Conservation (phyloP, 2,329 filamentous ascomycete species). For the Ophiocordyceps robertsii region DNA sequence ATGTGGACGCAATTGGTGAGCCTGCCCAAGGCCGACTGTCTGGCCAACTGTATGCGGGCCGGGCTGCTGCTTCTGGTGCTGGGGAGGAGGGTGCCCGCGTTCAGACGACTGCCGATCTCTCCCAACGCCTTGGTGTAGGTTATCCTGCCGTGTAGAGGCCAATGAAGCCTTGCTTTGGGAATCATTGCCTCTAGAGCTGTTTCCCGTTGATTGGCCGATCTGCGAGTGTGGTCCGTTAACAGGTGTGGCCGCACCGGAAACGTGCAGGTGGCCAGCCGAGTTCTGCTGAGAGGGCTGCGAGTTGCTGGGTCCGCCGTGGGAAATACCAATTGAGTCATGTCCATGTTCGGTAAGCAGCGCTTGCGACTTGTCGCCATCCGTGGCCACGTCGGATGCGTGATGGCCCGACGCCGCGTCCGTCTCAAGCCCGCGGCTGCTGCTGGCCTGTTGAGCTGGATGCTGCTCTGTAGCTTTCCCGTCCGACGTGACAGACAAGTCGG, state of each 20-base stretch:
- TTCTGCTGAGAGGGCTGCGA: background rate
- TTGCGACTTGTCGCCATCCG: background rate
- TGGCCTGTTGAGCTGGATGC: background rate
- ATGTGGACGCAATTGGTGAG: background rate
- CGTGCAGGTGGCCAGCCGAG: too few species aligned
- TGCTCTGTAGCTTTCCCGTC: background rate
- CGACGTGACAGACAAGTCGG: slow-evolving; percentile 3
- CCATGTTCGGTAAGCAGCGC: background rate
- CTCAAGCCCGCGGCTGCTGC: background rate
- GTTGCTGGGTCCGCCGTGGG: background rate
- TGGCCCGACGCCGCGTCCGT: background rate
- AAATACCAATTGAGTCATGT: background rate
- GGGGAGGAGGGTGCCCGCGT: background rate
- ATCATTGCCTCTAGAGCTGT: too few species aligned
- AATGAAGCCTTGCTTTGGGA: too few species aligned
- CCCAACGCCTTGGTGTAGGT: too few species aligned
- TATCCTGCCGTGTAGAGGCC: too few species aligned
- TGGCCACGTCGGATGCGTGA: background rate
- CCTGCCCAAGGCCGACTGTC: background rate
- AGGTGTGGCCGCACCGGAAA: too few species aligned
- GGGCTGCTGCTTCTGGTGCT: background rate
- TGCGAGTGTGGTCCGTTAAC: too few species aligned
- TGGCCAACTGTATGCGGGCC: background rate
- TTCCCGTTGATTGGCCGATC: too few species aligned
- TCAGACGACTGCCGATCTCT: background rate